Percentiles rank a stretch among this genome's conserved stretches.
These are phyloP conservation scores for Neoboletus magnificus DNA, from an alignment of 768 basidiomycete genomes.

Conservation along the genomic window DNA sequence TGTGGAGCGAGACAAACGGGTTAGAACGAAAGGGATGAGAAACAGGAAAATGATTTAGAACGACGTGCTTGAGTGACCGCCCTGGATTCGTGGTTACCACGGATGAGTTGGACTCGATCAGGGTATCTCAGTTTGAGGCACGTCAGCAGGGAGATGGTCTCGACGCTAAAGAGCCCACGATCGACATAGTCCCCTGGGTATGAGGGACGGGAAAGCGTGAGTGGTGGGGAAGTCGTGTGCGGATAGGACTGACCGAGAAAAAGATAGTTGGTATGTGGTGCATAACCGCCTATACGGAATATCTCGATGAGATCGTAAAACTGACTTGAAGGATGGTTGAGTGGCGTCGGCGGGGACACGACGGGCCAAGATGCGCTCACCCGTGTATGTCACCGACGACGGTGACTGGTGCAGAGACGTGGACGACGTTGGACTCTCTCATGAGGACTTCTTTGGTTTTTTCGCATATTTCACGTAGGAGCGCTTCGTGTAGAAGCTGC, in stretches of 20 bases:
- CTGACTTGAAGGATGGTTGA: constrained; percentile 64
- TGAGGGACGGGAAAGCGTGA: constrained; percentile 1
- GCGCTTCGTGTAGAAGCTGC: constrained; percentile 91
- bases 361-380: constrained; percentile 48
- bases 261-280: constrained; percentile 95
- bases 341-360: constrained; percentile 23
- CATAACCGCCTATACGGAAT: constrained; percentile 96
- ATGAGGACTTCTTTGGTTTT: constrained; percentile 99
- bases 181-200: constrained; percentile 94
- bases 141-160: constrained; percentile 95
- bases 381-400: constrained; percentile 99
- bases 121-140: constrained; percentile 97
- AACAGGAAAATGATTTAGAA: not conserved
- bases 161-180: constrained; percentile 94
- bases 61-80: constrained; percentile 92
- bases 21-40: constrained; percentile 12
- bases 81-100: constrained; percentile 96
- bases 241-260: constrained; percentile 76
- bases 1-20: constrained; percentile 32
- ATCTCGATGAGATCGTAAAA: constrained; percentile 99
- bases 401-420: constrained; percentile 93
- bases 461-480: constrained; percentile 97
- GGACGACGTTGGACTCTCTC: constrained; percentile 98
- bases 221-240: not conserved
- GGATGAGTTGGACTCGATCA: constrained; percentile 91